A percentile compares a stretch with the other conserved stretches of the same genome.
These are phyloP conservation scores for Russula earlei DNA, from an alignment of 768 basidiomycete species.

Conservation along the genomic window DNA sequence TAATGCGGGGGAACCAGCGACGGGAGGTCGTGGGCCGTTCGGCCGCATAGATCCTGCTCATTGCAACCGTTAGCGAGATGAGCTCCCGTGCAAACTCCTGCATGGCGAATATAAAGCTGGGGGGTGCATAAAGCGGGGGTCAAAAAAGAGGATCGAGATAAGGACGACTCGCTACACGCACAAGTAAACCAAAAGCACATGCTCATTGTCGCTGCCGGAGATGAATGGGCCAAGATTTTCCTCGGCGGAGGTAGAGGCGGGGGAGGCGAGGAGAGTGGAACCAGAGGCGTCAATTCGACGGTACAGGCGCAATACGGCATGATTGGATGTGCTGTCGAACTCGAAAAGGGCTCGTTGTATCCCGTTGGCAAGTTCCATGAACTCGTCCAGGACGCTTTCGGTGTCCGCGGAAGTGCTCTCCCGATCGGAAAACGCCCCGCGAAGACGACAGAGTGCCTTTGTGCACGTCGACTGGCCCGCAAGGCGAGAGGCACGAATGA, in stretches of 20 bases:
- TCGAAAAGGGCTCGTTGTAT: conserved; percentile 61
- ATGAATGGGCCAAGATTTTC: conserved; percentile 32
- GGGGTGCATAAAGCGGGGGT: neutral
- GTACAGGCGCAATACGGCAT: conserved; percentile 73
- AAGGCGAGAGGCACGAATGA: neutral
- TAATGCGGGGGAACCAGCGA: conserved; percentile 17
- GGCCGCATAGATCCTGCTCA: conserved; percentile 65
- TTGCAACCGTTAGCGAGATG: conserved; percentile 71
- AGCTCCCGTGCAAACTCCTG: conserved; percentile 90
- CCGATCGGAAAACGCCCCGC: conserved; percentile 52
- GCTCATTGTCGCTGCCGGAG: conserved; percentile 56
- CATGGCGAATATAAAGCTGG: conserved; percentile 92
- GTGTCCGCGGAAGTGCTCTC: conserved; percentile 24
- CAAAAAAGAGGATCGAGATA: neutral
- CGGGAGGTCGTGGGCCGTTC: conserved; percentile 40
- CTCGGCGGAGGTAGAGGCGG: conserved; percentile 21
- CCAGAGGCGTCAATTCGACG: conserved; percentile 34
- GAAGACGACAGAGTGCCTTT: conserved; percentile 49
- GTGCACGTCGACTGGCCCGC: conserved; percentile 47
- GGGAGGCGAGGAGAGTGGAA: conserved; percentile 20
- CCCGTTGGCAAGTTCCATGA: conserved; percentile 49
- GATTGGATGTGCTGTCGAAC: conserved; percentile 78
- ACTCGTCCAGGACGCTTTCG: conserved; percentile 46
- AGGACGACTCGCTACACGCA: conserved; percentile 40
- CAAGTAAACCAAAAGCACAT: conserved; percentile 88